Conservation (phyloP, 352 stramenopile species). For the Globisporangium cederbergense region DNA sequence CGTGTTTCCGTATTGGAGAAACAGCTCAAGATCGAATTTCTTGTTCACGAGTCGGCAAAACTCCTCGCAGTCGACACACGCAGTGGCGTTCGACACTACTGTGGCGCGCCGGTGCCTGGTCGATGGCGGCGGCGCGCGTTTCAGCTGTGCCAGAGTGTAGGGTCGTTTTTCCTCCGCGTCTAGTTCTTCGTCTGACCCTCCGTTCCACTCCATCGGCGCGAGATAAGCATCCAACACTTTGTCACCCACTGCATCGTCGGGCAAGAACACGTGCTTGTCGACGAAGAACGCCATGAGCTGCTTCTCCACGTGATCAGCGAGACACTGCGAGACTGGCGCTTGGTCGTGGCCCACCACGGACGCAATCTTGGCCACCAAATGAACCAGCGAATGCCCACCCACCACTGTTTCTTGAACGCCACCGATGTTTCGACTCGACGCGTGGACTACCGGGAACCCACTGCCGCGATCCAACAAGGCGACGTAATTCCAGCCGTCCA, state of each 20-base stretch:
- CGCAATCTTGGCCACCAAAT: conserved; percentile 1
- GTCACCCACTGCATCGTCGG: conserved; percentile 3
- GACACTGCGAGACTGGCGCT: background rate
- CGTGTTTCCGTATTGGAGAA: background rate
- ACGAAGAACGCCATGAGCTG: conserved; percentile 15
- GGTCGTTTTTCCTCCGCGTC: background rate
- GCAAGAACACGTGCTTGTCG: conserved; percentile 15
- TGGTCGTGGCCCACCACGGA: background rate
- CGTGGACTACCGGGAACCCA: background rate
- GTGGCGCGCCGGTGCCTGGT: background rate
- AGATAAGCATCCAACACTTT: conserved; percentile 1
- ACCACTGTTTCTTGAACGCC: conserved; percentile 1
- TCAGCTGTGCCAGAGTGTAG: background rate
- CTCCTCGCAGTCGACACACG: background rate
- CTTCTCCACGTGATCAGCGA: conserved; percentile 5
- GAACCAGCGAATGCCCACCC: background rate
- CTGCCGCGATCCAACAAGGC: background rate
- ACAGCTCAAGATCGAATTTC: conserved; percentile 1
- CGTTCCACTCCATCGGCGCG: background rate
- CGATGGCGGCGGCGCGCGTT: background rate
- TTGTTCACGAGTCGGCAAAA: conserved; percentile 1
- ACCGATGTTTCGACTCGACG: conserved; percentile 2
- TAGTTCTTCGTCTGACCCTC: conserved; percentile 2
- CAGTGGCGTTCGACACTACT: background rate
- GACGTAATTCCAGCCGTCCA: conserved; percentile 1